phyloP scores from a whole-genome alignment of 2,329 filamentous ascomycete species.

The Chaetomiaceae sp. region DNA sequence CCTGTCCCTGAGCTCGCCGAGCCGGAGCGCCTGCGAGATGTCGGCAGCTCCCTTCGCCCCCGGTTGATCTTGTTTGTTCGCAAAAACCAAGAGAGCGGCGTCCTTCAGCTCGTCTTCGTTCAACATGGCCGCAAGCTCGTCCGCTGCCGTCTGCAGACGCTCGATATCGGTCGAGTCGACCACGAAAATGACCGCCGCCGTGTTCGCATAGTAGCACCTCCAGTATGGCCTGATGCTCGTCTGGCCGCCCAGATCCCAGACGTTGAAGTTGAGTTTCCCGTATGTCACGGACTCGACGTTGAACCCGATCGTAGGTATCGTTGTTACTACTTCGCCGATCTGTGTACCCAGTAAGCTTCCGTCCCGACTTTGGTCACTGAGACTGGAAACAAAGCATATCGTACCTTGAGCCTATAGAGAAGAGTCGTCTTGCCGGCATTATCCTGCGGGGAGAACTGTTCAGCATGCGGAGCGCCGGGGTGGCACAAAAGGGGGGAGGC shows the following conservation, averaged over 20 bases:
- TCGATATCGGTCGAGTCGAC: conserved; percentile 98
- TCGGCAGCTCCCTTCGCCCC: conserved; percentile 94
- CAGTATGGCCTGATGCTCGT: conserved; percentile 99
- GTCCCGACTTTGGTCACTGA: too few species aligned
- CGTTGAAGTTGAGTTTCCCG: conserved; percentile 97
- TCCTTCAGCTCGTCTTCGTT: conserved; percentile 96
- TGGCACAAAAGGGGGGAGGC: conserved; percentile 29
- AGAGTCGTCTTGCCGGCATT: conserved; percentile 98
- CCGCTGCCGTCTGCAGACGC: conserved; percentile 82
- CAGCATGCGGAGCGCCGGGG: conserved; percentile 13
- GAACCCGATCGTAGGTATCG: conserved; percentile 98
- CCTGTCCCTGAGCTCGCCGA: conserved; percentile 87
- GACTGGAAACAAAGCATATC: conserved; percentile 3
- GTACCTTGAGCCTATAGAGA: conserved; percentile 89
- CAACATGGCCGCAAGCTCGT: conserved; percentile 91
- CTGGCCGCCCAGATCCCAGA: conserved; percentile 97
- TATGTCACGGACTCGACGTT: conserved; percentile 99
- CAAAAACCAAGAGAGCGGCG: conserved; percentile 87
- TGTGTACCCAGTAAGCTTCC: conserved; percentile 35
- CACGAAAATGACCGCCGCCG: conserved; percentile 96
- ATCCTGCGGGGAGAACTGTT: conserved; percentile 54
- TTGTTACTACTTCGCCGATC: conserved; percentile 98
- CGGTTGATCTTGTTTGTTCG: conserved; percentile 98
- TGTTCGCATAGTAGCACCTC: conserved; percentile 99
- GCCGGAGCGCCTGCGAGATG: conserved; percentile 85